Base-by-base conservation (phyloP, 768 basidiomycete genomes). In the Rossbeevera mucosa region DNA sequence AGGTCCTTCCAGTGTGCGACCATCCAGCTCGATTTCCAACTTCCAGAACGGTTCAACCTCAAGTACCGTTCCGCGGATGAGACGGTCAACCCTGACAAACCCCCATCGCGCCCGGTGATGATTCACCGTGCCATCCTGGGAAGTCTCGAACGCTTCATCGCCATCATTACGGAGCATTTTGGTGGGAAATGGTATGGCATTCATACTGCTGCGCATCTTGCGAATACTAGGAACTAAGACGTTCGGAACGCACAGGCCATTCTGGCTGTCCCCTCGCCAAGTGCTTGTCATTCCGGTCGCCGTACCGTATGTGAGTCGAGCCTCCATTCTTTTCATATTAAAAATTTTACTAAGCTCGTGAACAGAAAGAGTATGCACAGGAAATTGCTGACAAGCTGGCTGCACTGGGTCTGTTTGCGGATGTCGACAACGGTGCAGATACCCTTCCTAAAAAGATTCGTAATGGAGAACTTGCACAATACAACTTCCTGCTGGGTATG, bases 1-100 rank as follows among this genome's bases (percentile, higher is more conserved):
- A 85, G 96, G 43, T 91, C 92, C 21, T 95, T 93, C 84, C 96
- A 99, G 71, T 98, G 95, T 64, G 96, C 94, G 36, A 98, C 96
- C 2, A 97, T 98, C 70, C 91, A 98, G 72, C 88, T 99, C 53
- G 95, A 98, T 74, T 99, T 97, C 83, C 93, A 99, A 71, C 82
- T 99, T 1, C 96, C 96, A 9, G 86, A 96, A 63, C 86, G 92
- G 38, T 98, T 98, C 80, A 88, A 96, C 70, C 80, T 98, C 59
- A 88, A 88, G 65, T 98, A 93, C 74, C 88, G 92, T 33, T 78
- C 85, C 1, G 79, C 85, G 22, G 87, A 86, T 48, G 77, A 81
- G 29, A 60, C 26, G 65, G 76, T 79, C n/a, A 76, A 73, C 57
- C 67, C 74, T 7, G 78, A 76, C 60, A 79, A 74, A 59, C 76